Percentiles rank a stretch among this genome's conserved stretches.
Conservation (phyloP, 75 land plant genomes). For the Pinus tabuliformis region DNA sequence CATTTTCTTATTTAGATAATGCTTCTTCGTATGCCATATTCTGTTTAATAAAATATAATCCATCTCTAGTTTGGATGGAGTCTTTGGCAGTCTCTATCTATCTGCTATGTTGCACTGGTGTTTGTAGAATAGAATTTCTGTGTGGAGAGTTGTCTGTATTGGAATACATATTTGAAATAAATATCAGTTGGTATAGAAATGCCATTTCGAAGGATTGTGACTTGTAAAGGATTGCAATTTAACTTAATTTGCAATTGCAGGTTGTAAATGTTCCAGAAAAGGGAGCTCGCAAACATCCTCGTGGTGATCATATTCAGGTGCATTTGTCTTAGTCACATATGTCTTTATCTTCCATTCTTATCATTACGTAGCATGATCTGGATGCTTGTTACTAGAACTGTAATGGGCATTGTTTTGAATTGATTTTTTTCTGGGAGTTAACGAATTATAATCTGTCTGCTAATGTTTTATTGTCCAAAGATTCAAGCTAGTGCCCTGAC, state of each 20-base stretch:
- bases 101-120: too few species aligned
- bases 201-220: background rate
- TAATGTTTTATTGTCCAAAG: background rate
- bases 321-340: background rate
- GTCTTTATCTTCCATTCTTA: background rate
- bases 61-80: too few species aligned
- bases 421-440: background rate
- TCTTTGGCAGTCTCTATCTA: too few species aligned
- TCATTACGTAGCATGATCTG: background rate
- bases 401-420: background rate
- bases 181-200: background rate
- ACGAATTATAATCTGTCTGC: background rate
- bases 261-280: constrained; percentile 88
- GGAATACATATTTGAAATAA: background rate
- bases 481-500: too few species aligned
- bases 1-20: too few species aligned
- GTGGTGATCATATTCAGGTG: constrained; percentile 83
- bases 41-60: too few species aligned
- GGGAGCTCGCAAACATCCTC: constrained; percentile 74
- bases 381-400: too few species aligned
- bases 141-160: background rate
- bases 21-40: too few species aligned
- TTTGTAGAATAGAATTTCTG: too few species aligned
- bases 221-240: background rate
- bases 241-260: constrained; percentile 26